Conservation (phyloP, 345 rosid genomes). For the Camelina laxa region DNA sequence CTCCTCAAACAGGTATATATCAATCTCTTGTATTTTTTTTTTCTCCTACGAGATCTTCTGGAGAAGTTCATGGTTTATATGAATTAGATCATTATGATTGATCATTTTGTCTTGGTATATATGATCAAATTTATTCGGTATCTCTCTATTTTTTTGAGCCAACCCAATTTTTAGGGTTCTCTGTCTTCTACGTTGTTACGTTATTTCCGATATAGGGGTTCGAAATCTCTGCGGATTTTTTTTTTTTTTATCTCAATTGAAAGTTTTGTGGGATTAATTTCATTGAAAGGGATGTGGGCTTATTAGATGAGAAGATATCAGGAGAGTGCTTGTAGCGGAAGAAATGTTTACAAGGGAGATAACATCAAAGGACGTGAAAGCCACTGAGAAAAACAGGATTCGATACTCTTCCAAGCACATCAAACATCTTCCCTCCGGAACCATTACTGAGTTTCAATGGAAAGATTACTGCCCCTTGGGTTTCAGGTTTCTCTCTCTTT, state of each 20-base stretch:
- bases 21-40: background rate
- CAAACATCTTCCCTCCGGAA: conserved; percentile 42
- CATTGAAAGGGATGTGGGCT: conserved; percentile 13
- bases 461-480: conserved; percentile 61
- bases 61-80: background rate
- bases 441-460: conserved; percentile 52
- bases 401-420: conserved; percentile 43
- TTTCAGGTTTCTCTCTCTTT: conserved; percentile 49
- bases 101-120: background rate
- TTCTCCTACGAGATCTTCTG: no score
- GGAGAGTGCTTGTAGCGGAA: conserved; percentile 15
- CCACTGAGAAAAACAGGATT: conserved; percentile 42
- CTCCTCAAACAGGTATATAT: conserved; percentile 26
- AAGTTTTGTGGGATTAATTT: background rate
- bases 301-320: conserved; percentile 11
- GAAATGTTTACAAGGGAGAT: conserved; percentile 43
- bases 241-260: background rate
- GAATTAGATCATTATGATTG: background rate
- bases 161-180: background rate
- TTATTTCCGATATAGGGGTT: background rate
- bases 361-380: conserved; percentile 41
- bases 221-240: no score
- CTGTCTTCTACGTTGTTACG: no score
- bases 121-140: background rate
- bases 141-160: background rate